phyloP scores from a whole-genome alignment of 768 basidiomycete genomes.

The Butyriboletus loyo region DNA sequence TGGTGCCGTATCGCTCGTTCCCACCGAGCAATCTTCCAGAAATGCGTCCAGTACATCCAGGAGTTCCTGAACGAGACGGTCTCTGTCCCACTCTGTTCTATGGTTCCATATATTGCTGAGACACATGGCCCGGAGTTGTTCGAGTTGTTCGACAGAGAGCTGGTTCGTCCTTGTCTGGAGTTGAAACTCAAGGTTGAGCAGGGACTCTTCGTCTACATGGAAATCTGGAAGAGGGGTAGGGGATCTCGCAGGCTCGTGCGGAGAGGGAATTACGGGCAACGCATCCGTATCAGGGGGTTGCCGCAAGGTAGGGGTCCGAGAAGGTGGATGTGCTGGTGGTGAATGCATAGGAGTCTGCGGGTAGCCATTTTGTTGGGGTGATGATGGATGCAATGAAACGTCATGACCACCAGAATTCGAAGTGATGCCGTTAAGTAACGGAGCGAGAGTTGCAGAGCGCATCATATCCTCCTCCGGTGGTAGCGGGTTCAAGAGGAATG shows the following conservation, averaged over 20 bases:
- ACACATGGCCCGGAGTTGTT: constrained; percentile 86
- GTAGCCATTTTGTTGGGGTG: constrained; percentile 11
- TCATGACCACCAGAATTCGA: constrained; percentile 1
- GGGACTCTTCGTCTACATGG: constrained; percentile 48
- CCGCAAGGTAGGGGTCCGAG: constrained; percentile 7
- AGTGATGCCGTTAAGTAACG: constrained; percentile 23
- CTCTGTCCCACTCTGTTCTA: constrained; percentile 81
- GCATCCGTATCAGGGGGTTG: constrained; percentile 11
- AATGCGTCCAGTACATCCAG: constrained; percentile 57
- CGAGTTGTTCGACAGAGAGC: constrained; percentile 85
- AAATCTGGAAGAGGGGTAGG: constrained; percentile 81
- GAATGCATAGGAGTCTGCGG: constrained; percentile 9
- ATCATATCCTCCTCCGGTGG: constrained; percentile 31
- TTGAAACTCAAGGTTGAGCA: constrained; percentile 47
- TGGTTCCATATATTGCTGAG: constrained; percentile 81
- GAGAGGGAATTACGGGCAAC: constrained; percentile 21
- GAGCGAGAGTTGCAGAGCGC: constrained; percentile 20
- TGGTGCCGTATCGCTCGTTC: constrained; percentile 5
- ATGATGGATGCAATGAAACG: background rate
- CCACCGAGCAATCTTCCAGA: constrained; percentile 54
- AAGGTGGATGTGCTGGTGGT: background rate
- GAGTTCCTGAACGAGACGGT: constrained; percentile 58
- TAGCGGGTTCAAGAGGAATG: constrained; percentile 52
- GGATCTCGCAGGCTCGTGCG: constrained; percentile 48
- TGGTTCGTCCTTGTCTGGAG: constrained; percentile 53